Evolutionary conservation across 805 yeast genomes (phyloP).

Genomic region (Phaffomyces thermotolerans): DNA sequence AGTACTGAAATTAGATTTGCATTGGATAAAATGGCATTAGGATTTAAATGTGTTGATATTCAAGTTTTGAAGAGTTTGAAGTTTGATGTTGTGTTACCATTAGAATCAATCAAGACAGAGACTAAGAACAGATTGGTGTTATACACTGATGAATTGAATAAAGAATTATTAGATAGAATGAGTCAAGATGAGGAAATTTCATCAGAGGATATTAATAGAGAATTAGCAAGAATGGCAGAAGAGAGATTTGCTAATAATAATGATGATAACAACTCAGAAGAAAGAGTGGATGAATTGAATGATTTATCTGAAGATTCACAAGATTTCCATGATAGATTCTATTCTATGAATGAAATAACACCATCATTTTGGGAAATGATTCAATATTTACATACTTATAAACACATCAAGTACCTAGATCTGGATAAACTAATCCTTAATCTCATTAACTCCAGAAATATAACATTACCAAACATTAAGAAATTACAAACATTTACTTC

Average conservation of each 20-base stretch:
- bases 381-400: background rate
- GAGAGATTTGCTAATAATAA: constrained; percentile 8
- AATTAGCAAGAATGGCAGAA: constrained; percentile 16
- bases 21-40: constrained; percentile 11
- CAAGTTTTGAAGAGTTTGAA: constrained; percentile 19
- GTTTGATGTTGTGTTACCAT: constrained; percentile 22
- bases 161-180: constrained; percentile 12
- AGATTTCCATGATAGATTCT: constrained; percentile 15
- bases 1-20: constrained; percentile 12
- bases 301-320: constrained; percentile 7
- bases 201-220: constrained; percentile 12
- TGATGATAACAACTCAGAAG: background rate
- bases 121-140: constrained; percentile 11
- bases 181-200: constrained; percentile 5
- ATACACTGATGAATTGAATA: constrained; percentile 12
- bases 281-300: background rate
- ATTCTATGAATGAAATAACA: constrained; percentile 1
- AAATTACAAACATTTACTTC: constrained; percentile 8
- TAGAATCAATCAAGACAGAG: constrained; percentile 11
- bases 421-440: constrained; percentile 3
- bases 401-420: constrained; percentile 8
- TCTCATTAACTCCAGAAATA: constrained; percentile 5
- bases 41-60: constrained; percentile 20
- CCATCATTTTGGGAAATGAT: background rate
- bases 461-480: background rate